Conservation (phyloP, 2,329 filamentous ascomycete species). For the Phialophora macrospora region DNA sequence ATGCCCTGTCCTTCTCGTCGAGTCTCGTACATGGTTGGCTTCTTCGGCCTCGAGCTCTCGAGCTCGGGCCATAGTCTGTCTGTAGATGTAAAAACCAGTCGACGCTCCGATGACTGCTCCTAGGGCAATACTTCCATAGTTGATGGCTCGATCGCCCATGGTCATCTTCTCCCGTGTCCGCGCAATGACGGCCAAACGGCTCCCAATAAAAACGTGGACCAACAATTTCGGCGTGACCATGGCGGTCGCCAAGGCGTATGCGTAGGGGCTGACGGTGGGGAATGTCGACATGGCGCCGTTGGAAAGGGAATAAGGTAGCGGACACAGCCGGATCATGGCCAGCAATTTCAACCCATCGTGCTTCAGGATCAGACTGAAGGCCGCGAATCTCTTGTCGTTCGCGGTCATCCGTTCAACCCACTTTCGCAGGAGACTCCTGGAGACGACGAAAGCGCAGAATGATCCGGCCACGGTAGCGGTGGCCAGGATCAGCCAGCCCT, state of each 20-base stretch:
- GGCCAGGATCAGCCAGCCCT: constrained; percentile 81
- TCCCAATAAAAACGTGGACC: constrained; percentile 90
- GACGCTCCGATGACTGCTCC: constrained; percentile 72
- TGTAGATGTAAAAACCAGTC: constrained; percentile 86
- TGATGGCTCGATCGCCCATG: constrained; percentile 74
- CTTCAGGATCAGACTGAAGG: constrained; percentile 83
- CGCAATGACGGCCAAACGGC: constrained; percentile 78
- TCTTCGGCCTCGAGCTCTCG: constrained; percentile 56
- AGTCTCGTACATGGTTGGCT: constrained; percentile 47
- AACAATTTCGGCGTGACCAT: constrained; percentile 84
- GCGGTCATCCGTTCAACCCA: constrained; percentile 83
- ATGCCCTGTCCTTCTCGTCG: constrained; percentile 42
- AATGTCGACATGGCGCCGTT: constrained; percentile 96
- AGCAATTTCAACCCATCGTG: constrained; percentile 88
- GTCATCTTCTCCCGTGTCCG: constrained; percentile 85
- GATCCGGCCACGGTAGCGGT: constrained; percentile 78
- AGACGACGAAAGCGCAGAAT: constrained; percentile 77
- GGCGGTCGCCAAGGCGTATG: constrained; percentile 81
- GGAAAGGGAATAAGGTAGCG: constrained; percentile 87
- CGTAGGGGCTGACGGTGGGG: constrained; percentile 76
- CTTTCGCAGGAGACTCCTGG: constrained; percentile 74
- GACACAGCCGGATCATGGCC: constrained; percentile 89
- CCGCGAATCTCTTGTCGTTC: constrained; percentile 83
- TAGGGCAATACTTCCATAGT: constrained; percentile 78
- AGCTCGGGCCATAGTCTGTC: constrained; percentile 58